These are phyloP conservation scores for Pyricularia pennisetigena DNA, from an alignment of 2,329 filamentous ascomycete genomes.

Conservation along the genomic window DNA sequence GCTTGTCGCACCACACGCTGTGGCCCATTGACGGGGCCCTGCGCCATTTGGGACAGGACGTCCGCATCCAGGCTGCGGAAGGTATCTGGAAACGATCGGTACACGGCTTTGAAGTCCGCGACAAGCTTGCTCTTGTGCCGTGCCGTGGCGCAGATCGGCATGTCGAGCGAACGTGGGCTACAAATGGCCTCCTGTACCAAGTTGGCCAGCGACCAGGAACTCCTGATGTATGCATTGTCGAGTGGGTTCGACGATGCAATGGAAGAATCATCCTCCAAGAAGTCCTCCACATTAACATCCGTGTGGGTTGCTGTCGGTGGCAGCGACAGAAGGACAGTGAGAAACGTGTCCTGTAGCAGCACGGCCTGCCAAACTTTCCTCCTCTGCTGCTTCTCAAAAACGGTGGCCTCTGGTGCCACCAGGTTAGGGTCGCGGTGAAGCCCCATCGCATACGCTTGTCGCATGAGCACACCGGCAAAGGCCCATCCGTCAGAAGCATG, in stretches of 20 bases:
- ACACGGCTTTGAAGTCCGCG: slow-evolving; percentile 59
- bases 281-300: slow-evolving; percentile 66
- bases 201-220: slow-evolving; percentile 71
- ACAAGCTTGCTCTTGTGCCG: slow-evolving; percentile 62
- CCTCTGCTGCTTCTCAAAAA: slow-evolving; percentile 68
- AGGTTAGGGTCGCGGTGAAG: slow-evolving; percentile 72
- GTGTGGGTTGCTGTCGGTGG: slow-evolving; percentile 72
- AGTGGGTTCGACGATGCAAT: slow-evolving; percentile 52
- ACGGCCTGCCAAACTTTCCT: slow-evolving; percentile 78
- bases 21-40: slow-evolving; percentile 29
- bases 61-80: slow-evolving; percentile 60
- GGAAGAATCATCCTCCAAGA: slow-evolving; percentile 51
- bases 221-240: slow-evolving; percentile 62
- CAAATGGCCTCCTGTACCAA: slow-evolving; percentile 70
- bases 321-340: slow-evolving; percentile 67
- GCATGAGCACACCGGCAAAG: slow-evolving; percentile 66
- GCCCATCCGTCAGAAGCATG: slow-evolving; percentile 77
- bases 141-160: slow-evolving; percentile 60
- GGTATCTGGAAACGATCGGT: slow-evolving; percentile 60
- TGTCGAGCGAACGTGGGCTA: slow-evolving; percentile 61
- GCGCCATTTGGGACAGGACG: slow-evolving; percentile 45
- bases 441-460: slow-evolving; percentile 75
- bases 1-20: slow-evolving; percentile 64
- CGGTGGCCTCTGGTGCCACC: slow-evolving; percentile 53
- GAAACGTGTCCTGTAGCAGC: slow-evolving; percentile 69